Base-by-base conservation (phyloP, 2,329 filamentous ascomycete species). In the Fusarium temperatum region DNA sequence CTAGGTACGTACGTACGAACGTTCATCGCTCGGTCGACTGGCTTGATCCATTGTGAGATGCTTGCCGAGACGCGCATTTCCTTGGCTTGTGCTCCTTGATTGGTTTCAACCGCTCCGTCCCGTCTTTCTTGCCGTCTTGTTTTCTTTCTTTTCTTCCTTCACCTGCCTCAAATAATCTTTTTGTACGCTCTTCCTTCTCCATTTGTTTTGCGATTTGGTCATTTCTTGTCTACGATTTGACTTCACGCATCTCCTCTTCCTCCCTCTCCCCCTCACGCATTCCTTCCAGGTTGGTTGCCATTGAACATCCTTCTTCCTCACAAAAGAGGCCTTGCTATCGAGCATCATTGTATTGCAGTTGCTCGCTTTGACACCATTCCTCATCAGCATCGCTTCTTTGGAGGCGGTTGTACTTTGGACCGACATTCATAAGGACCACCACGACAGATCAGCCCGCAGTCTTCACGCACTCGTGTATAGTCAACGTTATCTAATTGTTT, bases 1-100 rank as follows among this genome's bases (percentile, higher is more conserved):
- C 66, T 69, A 77, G 76, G 76, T 78, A 73, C 73, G 76, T 78
- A 73, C 67, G 76, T 78, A 72, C 69, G 50, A 61, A 48, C 53
- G 47, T 38, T 35, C 51, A 60, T 75, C 61, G 42, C 74, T 66
- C 38, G 60, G 73, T 55, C 72, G 61, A 68, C 69, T 58, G 28
- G 35, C 35, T 59, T 14, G 32, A 59, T 51, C 42, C 24, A 59
- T 59, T 64, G 48, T 17, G 38, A 42, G 24, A 24, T 55, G 41
- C 73, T 68, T 62, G 69, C 68, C 73, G 66, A 73, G 76, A 71
- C 73, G 75, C 66, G 61, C 54, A 61, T 75, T 55, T 45, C 51
- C 67, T 55, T 75, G 61, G 70, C 74, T 74, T 76, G 67, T 75
- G 70, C 67, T 75, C 65, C 60, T 73, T 70, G 72, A 56, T 70